Conservation (phyloP, 2,329 filamentous ascomycete species). For the Ophiostoma quercus region DNA sequence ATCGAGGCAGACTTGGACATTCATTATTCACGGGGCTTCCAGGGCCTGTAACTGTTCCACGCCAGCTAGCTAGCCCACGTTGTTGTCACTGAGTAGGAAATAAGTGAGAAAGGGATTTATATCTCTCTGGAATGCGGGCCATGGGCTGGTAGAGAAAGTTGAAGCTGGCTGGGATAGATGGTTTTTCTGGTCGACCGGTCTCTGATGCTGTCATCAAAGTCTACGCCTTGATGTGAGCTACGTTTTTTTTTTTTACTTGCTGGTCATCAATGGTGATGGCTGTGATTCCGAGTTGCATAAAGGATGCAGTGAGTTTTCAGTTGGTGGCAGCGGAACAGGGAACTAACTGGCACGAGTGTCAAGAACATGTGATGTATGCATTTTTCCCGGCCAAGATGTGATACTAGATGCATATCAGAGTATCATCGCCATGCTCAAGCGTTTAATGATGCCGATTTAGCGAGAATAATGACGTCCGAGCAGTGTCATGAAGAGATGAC, state of each 20-base stretch:
- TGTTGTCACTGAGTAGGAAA: not conserved
- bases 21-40: not conserved
- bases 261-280: not conserved
- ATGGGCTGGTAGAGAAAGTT: not conserved
- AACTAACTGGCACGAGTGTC: not conserved
- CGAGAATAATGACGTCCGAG: not conserved
- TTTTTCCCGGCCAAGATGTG: not conserved
- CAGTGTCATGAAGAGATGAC: not conserved
- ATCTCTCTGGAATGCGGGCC: not conserved
- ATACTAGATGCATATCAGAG: not conserved
- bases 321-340: not conserved
- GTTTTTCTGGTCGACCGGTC: too few species aligned
- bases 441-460: not conserved
- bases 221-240: not conserved
- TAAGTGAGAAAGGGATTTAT: not conserved
- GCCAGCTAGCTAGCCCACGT: not conserved
- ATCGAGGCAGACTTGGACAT: not conserved
- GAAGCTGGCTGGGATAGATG: not conserved
- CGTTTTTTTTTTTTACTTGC: not conserved
- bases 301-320: not conserved
- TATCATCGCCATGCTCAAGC: not conserved
- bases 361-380: not conserved
- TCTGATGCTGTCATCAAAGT: not conserved
- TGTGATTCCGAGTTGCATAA: not conserved
- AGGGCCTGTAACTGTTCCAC: not conserved